A percentile compares a stretch with the other conserved stretches of the same genome.
phyloP scores from a whole-genome alignment of 75 land plant genomes.

The Azolla pinnata region DNA sequence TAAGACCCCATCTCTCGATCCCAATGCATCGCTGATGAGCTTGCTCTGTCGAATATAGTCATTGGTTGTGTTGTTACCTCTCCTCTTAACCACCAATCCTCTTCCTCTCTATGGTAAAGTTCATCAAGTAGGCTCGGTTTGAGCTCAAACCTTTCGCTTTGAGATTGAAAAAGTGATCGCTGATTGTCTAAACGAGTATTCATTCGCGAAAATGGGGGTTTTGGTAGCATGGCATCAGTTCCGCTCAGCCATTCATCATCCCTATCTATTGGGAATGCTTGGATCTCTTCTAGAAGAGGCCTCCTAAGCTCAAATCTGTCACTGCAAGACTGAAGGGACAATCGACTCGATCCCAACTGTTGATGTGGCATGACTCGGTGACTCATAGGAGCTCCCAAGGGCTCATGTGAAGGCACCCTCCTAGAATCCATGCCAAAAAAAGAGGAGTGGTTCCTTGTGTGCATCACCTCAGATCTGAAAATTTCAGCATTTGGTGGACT shows the following conservation, averaged over 20 bases:
- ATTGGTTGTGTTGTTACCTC: not conserved
- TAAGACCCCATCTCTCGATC: not conserved
- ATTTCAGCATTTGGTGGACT: not conserved
- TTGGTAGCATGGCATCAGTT: not conserved
- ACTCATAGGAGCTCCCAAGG: not conserved
- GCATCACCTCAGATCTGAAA: not conserved
- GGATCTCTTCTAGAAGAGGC: not conserved
- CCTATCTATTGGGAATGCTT: not conserved
- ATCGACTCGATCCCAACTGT: not conserved
- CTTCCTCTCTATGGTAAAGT: conserved; percentile 1
- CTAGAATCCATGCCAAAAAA: not conserved
- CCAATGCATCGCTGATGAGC: not conserved
- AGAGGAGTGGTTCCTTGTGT: not conserved
- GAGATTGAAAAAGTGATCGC: not conserved
- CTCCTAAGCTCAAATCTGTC: conserved; percentile 5
- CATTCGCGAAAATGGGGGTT: not conserved
- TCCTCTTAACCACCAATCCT: not conserved
- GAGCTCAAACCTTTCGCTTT: conserved; percentile 8
- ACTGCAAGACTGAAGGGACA: not conserved
- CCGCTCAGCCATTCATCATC: conserved; percentile 5
- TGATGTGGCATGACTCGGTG: not conserved
- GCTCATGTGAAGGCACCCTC: not conserved
- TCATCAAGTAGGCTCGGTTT: not conserved
- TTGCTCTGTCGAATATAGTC: not conserved
- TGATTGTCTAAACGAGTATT: not conserved